Conservation (phyloP, 148 eudicot genomes). For the Vaccinium darrowii region DNA sequence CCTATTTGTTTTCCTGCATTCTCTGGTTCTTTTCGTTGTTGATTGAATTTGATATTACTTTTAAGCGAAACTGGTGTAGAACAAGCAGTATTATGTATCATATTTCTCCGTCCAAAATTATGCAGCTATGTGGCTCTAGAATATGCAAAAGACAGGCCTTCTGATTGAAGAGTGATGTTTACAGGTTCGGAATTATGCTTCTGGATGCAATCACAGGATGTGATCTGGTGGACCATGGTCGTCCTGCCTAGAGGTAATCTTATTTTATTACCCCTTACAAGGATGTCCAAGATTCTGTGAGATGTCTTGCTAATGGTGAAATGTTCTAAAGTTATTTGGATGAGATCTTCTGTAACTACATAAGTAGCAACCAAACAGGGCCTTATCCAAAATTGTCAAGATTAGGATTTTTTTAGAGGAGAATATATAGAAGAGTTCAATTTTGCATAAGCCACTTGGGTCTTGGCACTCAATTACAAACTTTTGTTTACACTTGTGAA, state of each 20-base stretch:
- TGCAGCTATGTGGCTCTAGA: constrained; percentile 76
- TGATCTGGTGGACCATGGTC: constrained; percentile 72
- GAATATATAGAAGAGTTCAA: not conserved
- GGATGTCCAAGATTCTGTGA: not conserved
- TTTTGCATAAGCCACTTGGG: not conserved
- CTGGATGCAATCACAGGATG: constrained; percentile 70
- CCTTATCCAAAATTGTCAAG: not conserved
- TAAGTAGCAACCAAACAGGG: not conserved
- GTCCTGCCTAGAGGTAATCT: constrained; percentile 58
- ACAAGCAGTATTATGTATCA: not conserved
- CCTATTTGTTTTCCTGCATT: too few relatives aligned
- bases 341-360: not conserved
- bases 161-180: constrained; percentile 77
- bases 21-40: not conserved
- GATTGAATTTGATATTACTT: not conserved
- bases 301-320: not conserved
- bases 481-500: not conserved
- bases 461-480: not conserved
- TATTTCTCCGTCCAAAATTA: constrained; percentile 6
- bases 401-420: not conserved
- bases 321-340: not conserved
- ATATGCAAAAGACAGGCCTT: constrained; percentile 72
- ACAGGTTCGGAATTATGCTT: constrained; percentile 68
- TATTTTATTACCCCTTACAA: not conserved
- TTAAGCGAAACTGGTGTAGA: not conserved